Percentiles rank a stretch among this genome's conserved stretches.
phyloP scores from a whole-genome alignment of 129 eudicot species.

The Flaveria linearis region DNA sequence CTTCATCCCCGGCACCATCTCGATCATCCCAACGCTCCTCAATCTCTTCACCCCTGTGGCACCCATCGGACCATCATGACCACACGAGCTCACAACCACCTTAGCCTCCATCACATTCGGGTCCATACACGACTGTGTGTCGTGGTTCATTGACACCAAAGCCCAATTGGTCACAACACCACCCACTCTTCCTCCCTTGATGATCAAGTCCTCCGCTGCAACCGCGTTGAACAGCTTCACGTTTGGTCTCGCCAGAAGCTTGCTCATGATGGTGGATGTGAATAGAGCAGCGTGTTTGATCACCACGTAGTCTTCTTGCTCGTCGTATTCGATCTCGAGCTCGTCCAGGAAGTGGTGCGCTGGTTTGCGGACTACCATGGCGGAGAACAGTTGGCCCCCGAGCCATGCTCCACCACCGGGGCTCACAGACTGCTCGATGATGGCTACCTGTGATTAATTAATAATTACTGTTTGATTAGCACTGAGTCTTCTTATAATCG shows the following conservation, averaged over 20 bases:
- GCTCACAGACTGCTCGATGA: slow-evolving; percentile 84
- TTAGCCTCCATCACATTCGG: slow-evolving; percentile 87
- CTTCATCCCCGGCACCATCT: slow-evolving; percentile 74
- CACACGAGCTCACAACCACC: slow-evolving; percentile 78
- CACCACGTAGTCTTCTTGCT: slow-evolving; percentile 66
- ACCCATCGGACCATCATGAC: slow-evolving; percentile 86
- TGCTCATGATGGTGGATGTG: slow-evolving; percentile 86
- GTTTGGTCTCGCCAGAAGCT: slow-evolving; percentile 68
- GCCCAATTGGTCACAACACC: slow-evolving; percentile 92
- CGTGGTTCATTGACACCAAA: slow-evolving; percentile 72
- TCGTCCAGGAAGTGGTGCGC: slow-evolving; percentile 76
- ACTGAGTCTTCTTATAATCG: not conserved
- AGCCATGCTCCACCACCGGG: slow-evolving; percentile 94
- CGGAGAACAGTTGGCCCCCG: slow-evolving; percentile 81
- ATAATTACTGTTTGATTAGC: not conserved
- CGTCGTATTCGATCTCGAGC: slow-evolving; percentile 67
- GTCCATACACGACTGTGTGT: slow-evolving; percentile 85
- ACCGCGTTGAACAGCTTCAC: slow-evolving; percentile 84
- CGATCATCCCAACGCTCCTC: slow-evolving; percentile 67
- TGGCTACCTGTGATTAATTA: slow-evolving; percentile 42
- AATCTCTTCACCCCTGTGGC: slow-evolving; percentile 83
- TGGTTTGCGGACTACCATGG: slow-evolving; percentile 84
- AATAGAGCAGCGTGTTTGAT: slow-evolving; percentile 79
- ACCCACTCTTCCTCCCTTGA: slow-evolving; percentile 55
- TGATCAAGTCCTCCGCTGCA: slow-evolving; percentile 82